Percentiles rank a stretch among this genome's conserved stretches.
These are phyloP conservation scores for Nannochloropsis gaditana DNA, from an alignment of 108 stramenopile species.

Conservation along the genomic window DNA sequence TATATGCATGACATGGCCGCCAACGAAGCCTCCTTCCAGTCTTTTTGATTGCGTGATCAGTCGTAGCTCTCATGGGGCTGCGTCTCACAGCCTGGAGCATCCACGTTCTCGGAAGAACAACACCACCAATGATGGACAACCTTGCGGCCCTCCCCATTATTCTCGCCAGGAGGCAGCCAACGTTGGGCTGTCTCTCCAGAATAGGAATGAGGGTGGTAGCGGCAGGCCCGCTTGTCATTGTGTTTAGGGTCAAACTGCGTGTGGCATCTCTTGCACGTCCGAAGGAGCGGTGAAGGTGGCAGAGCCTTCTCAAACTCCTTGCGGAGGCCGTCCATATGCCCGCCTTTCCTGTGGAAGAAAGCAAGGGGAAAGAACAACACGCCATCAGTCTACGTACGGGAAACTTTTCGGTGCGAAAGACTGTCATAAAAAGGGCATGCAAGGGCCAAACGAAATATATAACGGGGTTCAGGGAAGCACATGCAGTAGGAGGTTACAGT, in stretches of 20 bases:
- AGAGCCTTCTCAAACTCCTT: background rate
- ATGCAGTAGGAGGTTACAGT: too few species aligned
- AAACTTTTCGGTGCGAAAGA: too few species aligned
- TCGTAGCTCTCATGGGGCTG: conserved; percentile 4
- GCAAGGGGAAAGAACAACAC: background rate
- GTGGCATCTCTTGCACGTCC: background rate
- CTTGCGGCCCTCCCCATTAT: background rate
- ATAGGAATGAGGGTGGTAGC: background rate
- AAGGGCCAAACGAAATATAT: too few species aligned
- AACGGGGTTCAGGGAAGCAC: too few species aligned
- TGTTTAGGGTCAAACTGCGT: background rate
- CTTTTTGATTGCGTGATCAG: background rate
- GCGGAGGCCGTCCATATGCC: conserved; percentile 1
- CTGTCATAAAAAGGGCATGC: too few species aligned
- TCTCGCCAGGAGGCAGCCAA: conserved; percentile 11
- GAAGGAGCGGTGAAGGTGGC: background rate
- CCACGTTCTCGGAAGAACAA: background rate
- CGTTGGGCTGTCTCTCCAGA: background rate
- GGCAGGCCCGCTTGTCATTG: background rate
- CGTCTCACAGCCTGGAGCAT: background rate
- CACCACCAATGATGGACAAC: conserved; percentile 9
- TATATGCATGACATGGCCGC: too few species aligned
- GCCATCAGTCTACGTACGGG: too few species aligned
- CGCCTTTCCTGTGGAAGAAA: background rate
- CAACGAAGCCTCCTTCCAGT: too few species aligned